These are phyloP conservation scores for Talaromyces funiculosus DNA, from an alignment of 2,329 filamentous ascomycete genomes.

Conservation along the genomic window DNA sequence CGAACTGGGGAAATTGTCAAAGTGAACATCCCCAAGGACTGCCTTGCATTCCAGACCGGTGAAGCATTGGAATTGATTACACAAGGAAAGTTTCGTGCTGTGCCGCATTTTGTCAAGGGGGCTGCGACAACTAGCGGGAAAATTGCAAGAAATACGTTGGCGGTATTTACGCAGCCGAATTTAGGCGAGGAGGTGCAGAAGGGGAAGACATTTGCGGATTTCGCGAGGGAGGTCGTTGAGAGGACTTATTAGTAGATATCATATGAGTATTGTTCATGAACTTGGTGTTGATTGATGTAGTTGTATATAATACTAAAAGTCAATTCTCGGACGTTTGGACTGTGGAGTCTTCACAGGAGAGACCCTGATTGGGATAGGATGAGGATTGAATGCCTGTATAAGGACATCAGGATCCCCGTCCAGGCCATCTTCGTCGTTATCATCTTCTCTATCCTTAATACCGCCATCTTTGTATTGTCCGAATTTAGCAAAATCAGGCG, in stretches of 20 bases:
- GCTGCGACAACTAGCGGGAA: constrained; percentile 52
- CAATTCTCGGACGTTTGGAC: constrained; percentile 6
- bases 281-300: neutral
- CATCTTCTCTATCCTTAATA: neutral
- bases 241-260: constrained; percentile 53
- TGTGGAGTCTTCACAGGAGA: neutral
- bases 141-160: constrained; percentile 79
- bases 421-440: neutral
- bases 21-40: constrained; percentile 83
- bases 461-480: neutral
- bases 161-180: constrained; percentile 96
- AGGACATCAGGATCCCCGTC: neutral
- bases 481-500: neutral
- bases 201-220: constrained; percentile 68
- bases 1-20: constrained; percentile 78
- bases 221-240: constrained; percentile 75
- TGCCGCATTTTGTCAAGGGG: constrained; percentile 90
- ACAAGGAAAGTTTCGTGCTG: constrained; percentile 82
- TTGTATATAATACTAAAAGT: neutral
- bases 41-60: constrained; percentile 92
- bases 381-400: neutral
- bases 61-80: constrained; percentile 90
- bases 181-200: constrained; percentile 64
- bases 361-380: neutral
- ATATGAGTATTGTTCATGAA: neutral